Percentiles rank a stretch among this genome's conserved stretches.
These are phyloP conservation scores for Kodamaea sp. DNA, from an alignment of 1,139 yeast genomes.

Conservation along the genomic window DNA sequence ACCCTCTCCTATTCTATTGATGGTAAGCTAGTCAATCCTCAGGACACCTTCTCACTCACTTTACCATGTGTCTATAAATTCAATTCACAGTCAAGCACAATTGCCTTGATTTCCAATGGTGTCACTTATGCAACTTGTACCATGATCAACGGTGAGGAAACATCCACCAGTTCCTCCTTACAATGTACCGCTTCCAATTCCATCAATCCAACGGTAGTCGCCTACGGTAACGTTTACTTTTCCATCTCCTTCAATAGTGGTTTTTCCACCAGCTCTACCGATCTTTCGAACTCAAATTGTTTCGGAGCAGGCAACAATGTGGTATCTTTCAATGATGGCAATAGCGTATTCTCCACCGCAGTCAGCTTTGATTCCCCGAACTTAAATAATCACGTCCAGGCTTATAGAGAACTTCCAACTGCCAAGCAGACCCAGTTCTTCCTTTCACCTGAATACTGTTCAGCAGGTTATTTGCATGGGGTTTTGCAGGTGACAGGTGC, in stretches of 20 bases:
- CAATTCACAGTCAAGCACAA: slow-evolving; percentile 17
- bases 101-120: slow-evolving; percentile 20
- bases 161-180: slow-evolving; percentile 24
- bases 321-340: slow-evolving; percentile 31
- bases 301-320: slow-evolving; percentile 27
- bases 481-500: slow-evolving; percentile 13
- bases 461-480: slow-evolving; percentile 26
- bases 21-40: slow-evolving; percentile 22
- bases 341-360: slow-evolving; percentile 17
- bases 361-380: slow-evolving; percentile 14
- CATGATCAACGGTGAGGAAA: slow-evolving; percentile 23
- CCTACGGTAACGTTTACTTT: slow-evolving; percentile 24
- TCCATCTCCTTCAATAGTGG: slow-evolving; percentile 34
- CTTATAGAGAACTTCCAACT: slow-evolving; percentile 17
- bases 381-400: slow-evolving; percentile 1
- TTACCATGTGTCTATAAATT: slow-evolving; percentile 36
- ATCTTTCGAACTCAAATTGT: slow-evolving; percentile 21
- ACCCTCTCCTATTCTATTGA: slow-evolving; percentile 25
- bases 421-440: slow-evolving; percentile 17
- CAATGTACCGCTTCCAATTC: slow-evolving; percentile 22
- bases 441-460: slow-evolving; percentile 24
- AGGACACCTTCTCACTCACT: slow-evolving; percentile 33
- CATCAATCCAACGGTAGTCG: slow-evolving; percentile 16
- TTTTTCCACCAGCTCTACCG: slow-evolving; percentile 19
- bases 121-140: slow-evolving; percentile 29